Percentiles rank a stretch among this genome's conserved stretches.
Evolutionary conservation across 2,329 filamentous ascomycete species (phyloP).

Genomic region (Hysterium pulicare): DNA sequence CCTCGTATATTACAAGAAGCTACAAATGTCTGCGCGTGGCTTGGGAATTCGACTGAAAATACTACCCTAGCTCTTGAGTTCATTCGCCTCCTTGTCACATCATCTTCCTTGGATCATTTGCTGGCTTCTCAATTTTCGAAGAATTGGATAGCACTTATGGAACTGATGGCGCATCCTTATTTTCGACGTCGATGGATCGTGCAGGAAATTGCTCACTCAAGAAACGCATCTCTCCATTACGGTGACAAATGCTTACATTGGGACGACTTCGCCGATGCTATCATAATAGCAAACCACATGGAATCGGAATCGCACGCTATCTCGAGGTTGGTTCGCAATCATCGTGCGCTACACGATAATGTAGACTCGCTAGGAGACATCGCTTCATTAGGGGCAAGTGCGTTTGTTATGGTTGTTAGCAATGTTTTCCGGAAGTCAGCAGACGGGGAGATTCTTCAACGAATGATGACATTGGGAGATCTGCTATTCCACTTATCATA

Average conservation of each 20-base stretch:
- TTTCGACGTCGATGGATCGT: slow-evolving; percentile 10
- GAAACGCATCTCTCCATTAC: slow-evolving; percentile 4
- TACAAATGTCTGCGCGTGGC: slow-evolving; percentile 6
- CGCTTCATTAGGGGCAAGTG: slow-evolving; percentile 4
- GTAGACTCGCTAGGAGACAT: slow-evolving; percentile 5
- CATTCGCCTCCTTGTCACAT: too few relatives aligned
- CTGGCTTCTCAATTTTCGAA: background rate
- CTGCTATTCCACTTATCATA: slow-evolving; percentile 13
- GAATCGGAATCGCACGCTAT: too few relatives aligned
- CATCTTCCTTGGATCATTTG: background rate
- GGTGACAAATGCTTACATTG: slow-evolving; percentile 24
- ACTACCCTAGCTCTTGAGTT: background rate
- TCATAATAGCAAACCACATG: too few relatives aligned
- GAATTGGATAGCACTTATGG: background rate
- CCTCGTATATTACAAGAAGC: slow-evolving; percentile 7
- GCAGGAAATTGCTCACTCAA: slow-evolving; percentile 6
- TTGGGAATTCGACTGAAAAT: slow-evolving; percentile 1
- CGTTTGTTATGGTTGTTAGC: slow-evolving; percentile 9
- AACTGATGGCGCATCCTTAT: slow-evolving; percentile 2
- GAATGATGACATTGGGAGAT: slow-evolving; percentile 11
- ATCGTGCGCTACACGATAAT: too few relatives aligned
- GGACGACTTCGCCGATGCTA: slow-evolving; percentile 21
- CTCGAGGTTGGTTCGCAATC: too few relatives aligned
- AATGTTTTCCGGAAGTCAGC: slow-evolving; percentile 10
- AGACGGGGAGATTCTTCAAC: slow-evolving; percentile 3